Base-by-base conservation (phyloP, 1,284 basidiomycete species). In the Neonothopanus nambi region DNA sequence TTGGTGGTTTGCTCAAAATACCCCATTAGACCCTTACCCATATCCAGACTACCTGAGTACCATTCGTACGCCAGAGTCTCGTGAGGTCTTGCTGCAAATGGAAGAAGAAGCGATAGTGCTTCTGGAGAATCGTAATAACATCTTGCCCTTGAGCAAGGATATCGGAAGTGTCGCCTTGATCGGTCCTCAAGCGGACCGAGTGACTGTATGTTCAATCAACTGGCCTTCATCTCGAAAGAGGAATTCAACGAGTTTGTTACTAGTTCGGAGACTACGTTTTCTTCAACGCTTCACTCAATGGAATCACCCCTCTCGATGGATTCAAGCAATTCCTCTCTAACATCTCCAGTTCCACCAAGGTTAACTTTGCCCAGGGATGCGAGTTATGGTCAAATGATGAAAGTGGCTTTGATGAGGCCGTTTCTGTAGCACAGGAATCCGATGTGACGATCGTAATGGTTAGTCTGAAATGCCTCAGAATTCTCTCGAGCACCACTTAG, bases 211-310 rank as follows among this genome's bases (percentile, higher is more conserved):
- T 66, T 24, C 18, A 7, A 11, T n/a, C 28, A 26, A 28, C 26
- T 15, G 35, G 44, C 15, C 12, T 24, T 18, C n/a, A n/a, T n/a
- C n/a, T 21, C 20, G 12, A 18, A 51, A 51, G 15, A 35, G 13
- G 20, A 35, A 9, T 21, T 43, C 11, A 17, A 35, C 12, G 11
- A 3, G 5, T 15, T 45, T 52, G 18, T 35, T 2, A 21, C 0
- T 48, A 84, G 82, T 78, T 85, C 55, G 82, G 85, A 7, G 86
- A 88, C 69, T 87, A 88, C 63, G 84, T 87, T 43, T 88, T 87
- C 71, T 79, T 79, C 69, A 85, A 85, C 59, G 81, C 85, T 0
- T 73, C 79, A 5, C 61, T 79, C 30, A 84, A 85, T 51, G 82
- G 77, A n/a, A 76, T 83, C 42, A 77, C 79, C 0, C 84, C 85